Evolutionary conservation across 495 filamentous ascomycete species (phyloP), one percentile per base, ranked within the genome.

Genomic region (Thermothielavioides terrestris): DNA sequence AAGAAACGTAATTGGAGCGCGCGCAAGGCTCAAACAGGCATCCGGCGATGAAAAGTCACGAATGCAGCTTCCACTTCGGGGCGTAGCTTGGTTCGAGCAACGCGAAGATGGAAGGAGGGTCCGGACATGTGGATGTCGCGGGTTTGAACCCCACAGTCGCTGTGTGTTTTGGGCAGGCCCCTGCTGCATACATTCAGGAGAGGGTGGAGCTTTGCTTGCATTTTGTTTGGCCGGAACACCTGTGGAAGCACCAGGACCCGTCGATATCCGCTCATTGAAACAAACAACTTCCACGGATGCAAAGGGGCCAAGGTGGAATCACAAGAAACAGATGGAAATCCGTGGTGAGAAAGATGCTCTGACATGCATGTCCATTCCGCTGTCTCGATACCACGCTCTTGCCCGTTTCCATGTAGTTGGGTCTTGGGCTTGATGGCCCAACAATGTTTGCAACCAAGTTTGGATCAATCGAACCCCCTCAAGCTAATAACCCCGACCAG

Each of bases 41-140:
- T 39, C 41, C 31, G 26, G 7, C 17, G 23, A 22, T 25, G 2
- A 4, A 30, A 30, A 1, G 1, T 12, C 6, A 9, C 23, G 41
- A 46, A 46, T 37, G 35, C 35, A 53, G 50, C 50, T 53, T 53
- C 50, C 42, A 7, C 12, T 46, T 46, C 37, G 6, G 42, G 42
- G 41, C 3, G 18, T 35, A 28, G 27, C 9, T 46, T 9, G 42
- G 17, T 26, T 15, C 10, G 31, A 21, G 18, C 7, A 17, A 26
- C 23, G 32, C 35, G 14, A 17, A 28, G 23, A 38, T 11, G 35
- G 45, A 26, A 47, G 31, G 45, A 36, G 31, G 14, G 27, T 26
- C 27, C 4, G 20, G 15, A 3, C 15, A n/a, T 8, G 30, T 23
- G 27, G 42, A 44, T 10, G 42, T 25, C 42, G 42, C 21, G 30